Evolutionary conservation across 2,329 filamentous ascomycete species (phyloP), one percentile per base, ranked within the genome.

Genomic region (Colletotrichum cuscutae): DNA sequence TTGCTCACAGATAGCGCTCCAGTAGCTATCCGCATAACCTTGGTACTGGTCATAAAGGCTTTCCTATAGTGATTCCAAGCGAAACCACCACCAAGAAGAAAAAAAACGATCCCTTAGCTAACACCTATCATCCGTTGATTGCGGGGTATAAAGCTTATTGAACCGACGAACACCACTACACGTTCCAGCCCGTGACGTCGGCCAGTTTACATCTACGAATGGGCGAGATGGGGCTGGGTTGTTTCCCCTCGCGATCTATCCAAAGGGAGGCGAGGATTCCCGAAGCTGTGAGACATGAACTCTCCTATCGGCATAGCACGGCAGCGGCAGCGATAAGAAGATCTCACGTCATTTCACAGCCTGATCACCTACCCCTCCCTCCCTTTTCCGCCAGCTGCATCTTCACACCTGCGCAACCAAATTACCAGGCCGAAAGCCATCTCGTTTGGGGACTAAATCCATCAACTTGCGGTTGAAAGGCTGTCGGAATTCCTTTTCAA

Each of bases 291-390:
- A 72, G 66, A 72, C 66, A 73, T 57, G 60, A 26, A 24, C n/a
- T 26, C n/a, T 35, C 28, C 32, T 53, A 61, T 61, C 56, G 49
- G 30, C 32, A 28, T 49, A 6, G 56, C 30, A 54, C 57, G 35
- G 53, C 12, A 56, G n/a, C 19, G n/a, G n/a, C n/a, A 49, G 61
- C 70, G 58, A 64, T 68, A 72, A 72, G 42, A 72, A 72, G 42
- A 26, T 60, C 71, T 73, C 66, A 61, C 71, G 71, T 62, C 71
- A 73, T 73, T 70, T 53, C 54, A 12, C 42, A 15, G 42, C 42
- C 32, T 30, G 15, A 72, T 65, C 28, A 57, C 56, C 60, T 65
- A 65, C 66, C 60, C 66, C 54, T 57, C 60, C 30, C 67, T 57
- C 69, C 37, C 58, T 68, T 32, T 56, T 19, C 13, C 37, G 22